Conservation (phyloP, 768 basidiomycete genomes). For the Mycena pura region DNA sequence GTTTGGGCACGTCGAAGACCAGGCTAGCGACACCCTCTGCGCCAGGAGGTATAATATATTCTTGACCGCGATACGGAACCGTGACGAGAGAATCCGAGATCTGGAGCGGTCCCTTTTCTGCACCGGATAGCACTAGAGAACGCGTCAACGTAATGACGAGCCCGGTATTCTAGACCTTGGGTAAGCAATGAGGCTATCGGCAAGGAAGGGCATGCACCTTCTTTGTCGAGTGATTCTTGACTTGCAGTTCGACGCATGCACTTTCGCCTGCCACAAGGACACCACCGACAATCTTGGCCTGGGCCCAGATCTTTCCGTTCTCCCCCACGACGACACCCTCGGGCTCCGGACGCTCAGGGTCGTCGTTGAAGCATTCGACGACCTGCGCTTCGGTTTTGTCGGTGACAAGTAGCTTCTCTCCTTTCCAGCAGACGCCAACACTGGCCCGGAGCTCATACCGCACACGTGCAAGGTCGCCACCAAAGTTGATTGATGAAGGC, state of each 20-base stretch:
- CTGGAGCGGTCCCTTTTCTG: conserved; percentile 57
- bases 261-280: conserved; percentile 71
- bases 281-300: conserved; percentile 68
- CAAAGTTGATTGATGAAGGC: conserved; percentile 77
- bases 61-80: conserved; percentile 75
- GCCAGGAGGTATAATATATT: conserved; percentile 77
- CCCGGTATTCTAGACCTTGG: conserved; percentile 63
- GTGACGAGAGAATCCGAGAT: conserved; percentile 72
- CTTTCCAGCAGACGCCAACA: conserved; percentile 78
- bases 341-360: conserved; percentile 46
- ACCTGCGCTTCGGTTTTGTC: conserved; percentile 68
- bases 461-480: conserved; percentile 69
- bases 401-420: conserved; percentile 71
- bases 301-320: conserved; percentile 80
- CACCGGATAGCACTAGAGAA: conserved; percentile 60
- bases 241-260: conserved; percentile 75
- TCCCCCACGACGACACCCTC: conserved; percentile 75
- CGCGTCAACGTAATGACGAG: conserved; percentile 67
- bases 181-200: conserved; percentile 8
- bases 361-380: conserved; percentile 60
- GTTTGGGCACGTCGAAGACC: conserved; percentile 78
- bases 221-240: conserved; percentile 83
- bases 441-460: conserved; percentile 78
- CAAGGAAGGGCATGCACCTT: conserved; percentile 58
- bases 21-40: conserved; percentile 80